Conservation (phyloP, 805 yeast genomes). For the Candida silvatica region DNA sequence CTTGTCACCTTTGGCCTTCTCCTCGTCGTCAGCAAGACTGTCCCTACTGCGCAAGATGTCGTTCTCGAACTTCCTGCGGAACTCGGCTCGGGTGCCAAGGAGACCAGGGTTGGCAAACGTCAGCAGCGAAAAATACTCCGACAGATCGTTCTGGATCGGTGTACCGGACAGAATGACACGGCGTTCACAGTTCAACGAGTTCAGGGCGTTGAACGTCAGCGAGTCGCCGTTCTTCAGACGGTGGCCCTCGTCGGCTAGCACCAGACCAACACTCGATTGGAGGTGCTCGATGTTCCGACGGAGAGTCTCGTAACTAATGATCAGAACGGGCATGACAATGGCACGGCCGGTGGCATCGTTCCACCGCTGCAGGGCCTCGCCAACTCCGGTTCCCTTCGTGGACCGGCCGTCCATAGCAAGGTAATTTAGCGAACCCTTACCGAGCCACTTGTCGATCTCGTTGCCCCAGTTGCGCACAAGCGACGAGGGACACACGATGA, state of each 20-base stretch:
- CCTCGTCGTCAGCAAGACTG: slow-evolving; percentile 78
- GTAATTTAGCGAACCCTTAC: slow-evolving; percentile 82
- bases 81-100: slow-evolving; percentile 76
- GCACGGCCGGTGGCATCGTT: slow-evolving; percentile 80
- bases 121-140: slow-evolving; percentile 85
- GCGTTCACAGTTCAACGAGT: slow-evolving; percentile 76
- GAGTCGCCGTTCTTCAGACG: slow-evolving; percentile 85
- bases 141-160: slow-evolving; percentile 91
- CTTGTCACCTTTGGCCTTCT: slow-evolving; percentile 56
- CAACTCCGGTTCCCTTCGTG: slow-evolving; percentile 62
- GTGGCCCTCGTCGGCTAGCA: slow-evolving; percentile 85
- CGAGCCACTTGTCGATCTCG: slow-evolving; percentile 91
- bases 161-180: slow-evolving; percentile 93
- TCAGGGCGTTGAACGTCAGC: slow-evolving; percentile 77
- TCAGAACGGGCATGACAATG: slow-evolving; percentile 86
- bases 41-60: slow-evolving; percentile 82
- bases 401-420: slow-evolving; percentile 89
- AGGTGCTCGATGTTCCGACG: slow-evolving; percentile 76
- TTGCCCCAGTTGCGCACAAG: slow-evolving; percentile 96
- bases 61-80: slow-evolving; percentile 75
- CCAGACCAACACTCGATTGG: slow-evolving; percentile 69
- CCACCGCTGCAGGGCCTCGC: slow-evolving; percentile 69
- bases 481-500: slow-evolving; percentile 93
- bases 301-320: slow-evolving; percentile 89
- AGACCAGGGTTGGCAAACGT: slow-evolving; percentile 94